A percentile compares a stretch with the other conserved stretches of the same genome.
Conservation (phyloP, 169 alveolate genomes). For the Theileria sp. region DNA sequence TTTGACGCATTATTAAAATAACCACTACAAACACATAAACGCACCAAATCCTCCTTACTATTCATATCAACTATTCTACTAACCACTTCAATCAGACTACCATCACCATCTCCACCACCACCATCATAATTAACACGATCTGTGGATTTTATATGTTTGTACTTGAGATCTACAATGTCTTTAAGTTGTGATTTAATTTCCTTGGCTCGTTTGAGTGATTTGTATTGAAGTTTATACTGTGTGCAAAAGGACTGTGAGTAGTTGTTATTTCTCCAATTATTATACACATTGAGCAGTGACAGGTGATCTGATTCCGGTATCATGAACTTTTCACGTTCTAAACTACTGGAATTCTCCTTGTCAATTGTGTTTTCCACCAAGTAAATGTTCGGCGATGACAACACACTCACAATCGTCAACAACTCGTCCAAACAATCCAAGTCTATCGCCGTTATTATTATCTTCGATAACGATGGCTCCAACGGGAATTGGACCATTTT, state of each 20-base stretch:
- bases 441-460: constrained; percentile 86
- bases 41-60: constrained; percentile 70
- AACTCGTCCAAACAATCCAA: constrained; percentile 91
- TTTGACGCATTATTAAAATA: constrained; percentile 99
- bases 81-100: constrained; percentile 59
- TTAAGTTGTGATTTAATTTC: constrained; percentile 87
- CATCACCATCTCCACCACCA: constrained; percentile 64
- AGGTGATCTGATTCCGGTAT: constrained; percentile 99
- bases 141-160: constrained; percentile 10
- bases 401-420: constrained; percentile 95
- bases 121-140: too few relatives aligned
- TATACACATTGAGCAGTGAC: constrained; percentile 95
- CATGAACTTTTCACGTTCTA: constrained; percentile 96
- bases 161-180: constrained; percentile 80
- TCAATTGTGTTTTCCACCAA: constrained; percentile 96
- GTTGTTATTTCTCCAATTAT: constrained; percentile 94
- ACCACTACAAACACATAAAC: constrained; percentile 97
- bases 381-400: constrained; percentile 95
- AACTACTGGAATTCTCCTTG: constrained; percentile 87
- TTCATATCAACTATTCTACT: constrained; percentile 42
- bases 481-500: constrained; percentile 98
- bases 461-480: constrained; percentile 98
- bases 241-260: constrained; percentile 70
- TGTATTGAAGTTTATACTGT: constrained; percentile 69
- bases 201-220: constrained; percentile 75